These are phyloP conservation scores for Cyberlindnera japonica DNA, from an alignment of 805 yeast species.

Conservation along the genomic window DNA sequence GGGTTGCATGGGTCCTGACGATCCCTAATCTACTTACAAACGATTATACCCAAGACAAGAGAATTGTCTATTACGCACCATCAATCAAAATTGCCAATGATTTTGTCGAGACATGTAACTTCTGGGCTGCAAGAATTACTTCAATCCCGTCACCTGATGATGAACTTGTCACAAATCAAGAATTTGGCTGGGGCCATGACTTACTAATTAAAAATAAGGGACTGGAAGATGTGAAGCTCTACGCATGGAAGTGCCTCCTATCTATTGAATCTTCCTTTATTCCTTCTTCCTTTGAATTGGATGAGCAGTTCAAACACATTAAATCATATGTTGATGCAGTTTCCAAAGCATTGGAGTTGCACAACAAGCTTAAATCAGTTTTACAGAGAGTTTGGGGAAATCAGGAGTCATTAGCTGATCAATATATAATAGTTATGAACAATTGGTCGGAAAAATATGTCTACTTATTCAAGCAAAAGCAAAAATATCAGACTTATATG, in stretches of 20 bases:
- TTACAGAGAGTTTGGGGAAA: slow-evolving; percentile 36
- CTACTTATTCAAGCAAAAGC: slow-evolving; percentile 33
- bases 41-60: slow-evolving; percentile 20
- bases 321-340: slow-evolving; percentile 38
- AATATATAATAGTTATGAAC: slow-evolving; percentile 33
- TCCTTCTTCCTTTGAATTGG: slow-evolving; percentile 29
- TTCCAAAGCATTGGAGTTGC: slow-evolving; percentile 38
- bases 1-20: slow-evolving; percentile 26
- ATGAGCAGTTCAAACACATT: slow-evolving; percentile 39
- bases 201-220: slow-evolving; percentile 23
- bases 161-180: slow-evolving; percentile 65
- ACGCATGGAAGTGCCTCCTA: slow-evolving; percentile 26
- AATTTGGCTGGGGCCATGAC: slow-evolving; percentile 68
- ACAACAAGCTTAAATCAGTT: slow-evolving; percentile 37
- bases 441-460: slow-evolving; percentile 41
- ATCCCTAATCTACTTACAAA: slow-evolving; percentile 22
- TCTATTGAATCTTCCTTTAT: slow-evolving; percentile 29
- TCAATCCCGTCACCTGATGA: slow-evolving; percentile 70
- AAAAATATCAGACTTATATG: slow-evolving; percentile 32
- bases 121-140: slow-evolving; percentile 85
- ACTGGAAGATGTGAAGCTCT: slow-evolving; percentile 20
- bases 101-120: slow-evolving; percentile 75
- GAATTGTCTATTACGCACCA: slow-evolving; percentile 25
- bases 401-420: slow-evolving; percentile 3
- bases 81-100: slow-evolving; percentile 55